Base-by-base conservation (phyloP, 345 rosid genomes). In the Eucalyptus tenuipes region DNA sequence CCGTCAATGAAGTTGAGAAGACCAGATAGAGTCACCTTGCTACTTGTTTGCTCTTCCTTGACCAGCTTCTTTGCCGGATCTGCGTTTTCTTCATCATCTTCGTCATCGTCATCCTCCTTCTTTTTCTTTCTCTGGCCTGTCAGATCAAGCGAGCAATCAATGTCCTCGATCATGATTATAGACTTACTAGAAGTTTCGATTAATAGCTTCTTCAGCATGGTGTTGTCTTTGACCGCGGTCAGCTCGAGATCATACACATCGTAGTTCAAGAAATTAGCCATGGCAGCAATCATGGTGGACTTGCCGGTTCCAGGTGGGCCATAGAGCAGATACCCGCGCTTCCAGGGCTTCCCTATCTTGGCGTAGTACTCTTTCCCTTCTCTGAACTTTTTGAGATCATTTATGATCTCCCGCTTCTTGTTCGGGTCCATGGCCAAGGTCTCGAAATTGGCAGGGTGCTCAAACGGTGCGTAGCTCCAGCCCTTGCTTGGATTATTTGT, bases 231-330 rank as follows among this genome's bases (percentile, higher is more conserved):
- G 7, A 95, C 95, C 0, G 92, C 91, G 0, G 98, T 95, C 37
- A 97, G 91, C 88, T 97, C 98, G 88, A 95, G 93, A 87, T 96
- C 98, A 87, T 95, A 96, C 22, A 97, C 94, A 89, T 97, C 97
- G 87, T 95, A 97, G 47, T 90, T 86, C 89, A 96, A 88, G 82
- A 92, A 91, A 89, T 97, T 96, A 1, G 98, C 96, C 91, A 96
- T 95, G 59, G 97, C 97, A 3, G 96, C 92, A 24, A 96, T 93
- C 93, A 95, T 95, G 29, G 96, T 94, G 3, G 99, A 97, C 85
- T 97, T 96, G 14, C 98, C 99, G 8, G 98, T 95, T 13, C 97
- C 96, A 0, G 98, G 94, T 20, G 96, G 96, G 20, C 97, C 99
- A 86, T 92, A 92, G 49, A 96, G 92, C 25, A 96, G 93, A 90